Evolutionary conservation across 495 filamentous ascomycete species (phyloP).

Genomic region (Aspergillus biplanus): DNA sequence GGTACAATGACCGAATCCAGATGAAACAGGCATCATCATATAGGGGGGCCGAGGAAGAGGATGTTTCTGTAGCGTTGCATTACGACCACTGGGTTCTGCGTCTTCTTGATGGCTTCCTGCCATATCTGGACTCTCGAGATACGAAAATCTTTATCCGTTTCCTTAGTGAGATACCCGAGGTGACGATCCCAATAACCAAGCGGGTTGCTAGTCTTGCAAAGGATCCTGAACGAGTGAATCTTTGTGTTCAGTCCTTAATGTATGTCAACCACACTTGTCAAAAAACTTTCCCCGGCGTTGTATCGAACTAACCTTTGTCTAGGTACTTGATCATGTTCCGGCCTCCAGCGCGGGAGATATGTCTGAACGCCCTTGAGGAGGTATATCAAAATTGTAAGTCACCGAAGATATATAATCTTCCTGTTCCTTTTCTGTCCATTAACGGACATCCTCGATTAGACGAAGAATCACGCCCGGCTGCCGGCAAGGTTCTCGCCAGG

Average conservation of each 20-base stretch:
- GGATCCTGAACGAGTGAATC: conserved; percentile 78
- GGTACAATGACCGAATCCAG: conserved; percentile 87
- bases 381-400: conserved; percentile 71
- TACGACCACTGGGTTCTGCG: conserved; percentile 82
- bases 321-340: conserved; percentile 85
- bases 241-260: conserved; percentile 65
- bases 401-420: background rate
- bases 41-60: conserved; percentile 45
- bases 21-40: conserved; percentile 43
- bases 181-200: conserved; percentile 69
- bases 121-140: conserved; percentile 85
- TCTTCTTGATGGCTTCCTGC: conserved; percentile 82
- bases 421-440: background rate
- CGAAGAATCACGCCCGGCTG: conserved; percentile 51
- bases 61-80: conserved; percentile 49
- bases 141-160: conserved; percentile 82
- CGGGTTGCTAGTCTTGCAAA: conserved; percentile 79
- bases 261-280: conserved; percentile 36
- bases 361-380: conserved; percentile 80
- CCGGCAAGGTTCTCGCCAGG: conserved; percentile 45
- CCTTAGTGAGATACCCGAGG: conserved; percentile 85
- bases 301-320: conserved; percentile 19
- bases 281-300: background rate
- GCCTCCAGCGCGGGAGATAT: conserved; percentile 79
- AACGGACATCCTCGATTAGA: conserved; percentile 33